Evolutionary conservation across 768 basidiomycete species (phyloP).

Genomic region (Amylocystis lapponica): DNA sequence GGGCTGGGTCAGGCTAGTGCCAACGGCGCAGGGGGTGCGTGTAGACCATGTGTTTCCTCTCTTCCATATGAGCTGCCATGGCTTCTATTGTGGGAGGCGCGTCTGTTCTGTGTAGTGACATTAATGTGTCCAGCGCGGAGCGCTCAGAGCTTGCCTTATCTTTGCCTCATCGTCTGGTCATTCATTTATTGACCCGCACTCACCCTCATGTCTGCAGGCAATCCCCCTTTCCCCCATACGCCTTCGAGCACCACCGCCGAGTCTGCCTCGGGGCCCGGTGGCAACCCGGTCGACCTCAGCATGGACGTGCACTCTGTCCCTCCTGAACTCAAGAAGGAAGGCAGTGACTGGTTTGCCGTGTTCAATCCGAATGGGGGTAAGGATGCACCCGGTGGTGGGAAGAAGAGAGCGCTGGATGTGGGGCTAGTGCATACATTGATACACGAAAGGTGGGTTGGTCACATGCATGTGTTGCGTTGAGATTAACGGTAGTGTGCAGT

Average conservation of each 20-base stretch:
- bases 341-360: constrained; percentile 83
- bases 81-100: too few species aligned
- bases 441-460: constrained; percentile 72
- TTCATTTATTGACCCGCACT: background rate
- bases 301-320: constrained; percentile 40
- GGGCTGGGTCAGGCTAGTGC: too few species aligned
- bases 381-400: constrained; percentile 6
- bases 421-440: constrained; percentile 78
- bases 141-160: too few species aligned
- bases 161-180: too few species aligned
- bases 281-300: constrained; percentile 15
- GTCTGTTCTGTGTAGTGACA: too few species aligned
- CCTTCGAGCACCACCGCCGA: constrained; percentile 12
- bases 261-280: constrained; percentile 1
- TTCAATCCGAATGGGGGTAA: constrained; percentile 51
- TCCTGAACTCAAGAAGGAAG: constrained; percentile 63
- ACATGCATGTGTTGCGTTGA: constrained; percentile 1
- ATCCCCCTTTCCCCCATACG: constrained; percentile 15
- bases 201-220: constrained; percentile 4
- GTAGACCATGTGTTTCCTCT: too few species aligned
- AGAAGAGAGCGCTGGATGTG: constrained; percentile 73
- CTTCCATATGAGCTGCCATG: too few species aligned
- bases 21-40: too few species aligned
- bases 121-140: too few species aligned
- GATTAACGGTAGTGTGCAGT: constrained; percentile 26